Base-by-base conservation (phyloP, 768 basidiomycete genomes). In the Tricholomella constricta region DNA sequence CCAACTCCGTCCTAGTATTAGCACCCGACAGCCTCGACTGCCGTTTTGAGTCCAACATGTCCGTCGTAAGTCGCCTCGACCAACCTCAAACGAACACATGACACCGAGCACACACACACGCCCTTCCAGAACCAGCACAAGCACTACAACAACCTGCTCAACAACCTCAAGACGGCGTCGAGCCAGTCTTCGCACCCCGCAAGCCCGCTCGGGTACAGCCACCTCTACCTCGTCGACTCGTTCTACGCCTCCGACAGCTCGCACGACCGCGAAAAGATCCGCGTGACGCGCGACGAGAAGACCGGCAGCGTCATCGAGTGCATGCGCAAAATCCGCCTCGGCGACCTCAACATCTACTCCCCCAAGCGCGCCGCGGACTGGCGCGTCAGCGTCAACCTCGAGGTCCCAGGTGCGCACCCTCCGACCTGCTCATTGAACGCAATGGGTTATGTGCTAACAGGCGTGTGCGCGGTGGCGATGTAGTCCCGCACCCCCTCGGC, bases 1-100 rank as follows among this genome's bases (percentile, higher is more conserved):
- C 14, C 10, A 32, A 32, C 14, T 32, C 9, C 10, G 14, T 32
- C 3, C 29, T 14, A 97, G 94, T 95, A 56, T 72, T 96, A 5
- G 59, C 71, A 4, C 85, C 88, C 8, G 82, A 86, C 46, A 72
- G 66, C 29, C 55, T 81, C 3, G 85, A 90, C 45, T 65, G 85
- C 50, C 84, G 85, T 11, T 98, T 98, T 68, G 90, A 94, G 68
- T 89, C 92, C 55, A 94, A 96, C 66, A 98, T 99, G 95, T 82
- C 91, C 37, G 71, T 78, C 57, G 92, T 96, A 65, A 64, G 88
- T 79, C 51, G 35, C 40, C 40, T 29, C 48, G 25, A 38, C 48
- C 61, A 17, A 17, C 19, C 27, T 52, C 36, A 44, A 52, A n/a
- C n/a, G n/a, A n/a, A n/a, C n/a, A n/a, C n/a, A n/a, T n/a, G n/a